These are phyloP conservation scores for Thielaviopsis musarum DNA, from an alignment of 2,329 filamentous ascomycete genomes.

Conservation along the genomic window DNA sequence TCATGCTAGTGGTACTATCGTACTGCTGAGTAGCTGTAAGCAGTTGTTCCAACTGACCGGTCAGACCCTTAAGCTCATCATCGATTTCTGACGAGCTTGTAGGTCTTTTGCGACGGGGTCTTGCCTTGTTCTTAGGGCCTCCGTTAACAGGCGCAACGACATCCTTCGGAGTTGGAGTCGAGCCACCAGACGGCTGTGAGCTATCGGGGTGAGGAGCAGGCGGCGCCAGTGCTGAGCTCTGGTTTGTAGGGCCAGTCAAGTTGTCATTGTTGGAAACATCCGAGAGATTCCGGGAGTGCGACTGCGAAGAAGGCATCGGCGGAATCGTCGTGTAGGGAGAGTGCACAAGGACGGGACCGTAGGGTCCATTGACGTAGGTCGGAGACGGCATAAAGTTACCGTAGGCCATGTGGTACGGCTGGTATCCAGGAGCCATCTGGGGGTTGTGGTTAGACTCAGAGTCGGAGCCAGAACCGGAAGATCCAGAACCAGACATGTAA, in stretches of 20 bases:
- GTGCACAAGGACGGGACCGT: background rate
- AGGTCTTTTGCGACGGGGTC: background rate
- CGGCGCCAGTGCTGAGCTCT: background rate
- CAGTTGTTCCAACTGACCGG: slow-evolving; percentile 1
- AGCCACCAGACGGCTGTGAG: slow-evolving; percentile 6
- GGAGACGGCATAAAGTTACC: background rate
- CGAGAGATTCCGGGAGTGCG: background rate
- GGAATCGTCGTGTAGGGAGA: background rate
- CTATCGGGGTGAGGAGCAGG: background rate
- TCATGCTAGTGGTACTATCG: background rate
- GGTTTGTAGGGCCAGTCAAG: background rate
- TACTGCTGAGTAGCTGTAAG: slow-evolving; percentile 9
- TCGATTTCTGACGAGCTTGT: background rate
- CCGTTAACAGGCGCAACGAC: background rate
- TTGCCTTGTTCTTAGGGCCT: slow-evolving; percentile 5
- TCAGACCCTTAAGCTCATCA: background rate
- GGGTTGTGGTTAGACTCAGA: background rate
- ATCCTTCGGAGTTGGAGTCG: slow-evolving; percentile 3
- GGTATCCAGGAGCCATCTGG: background rate
- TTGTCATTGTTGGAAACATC: background rate
- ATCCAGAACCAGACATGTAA: slow-evolving; percentile 27
- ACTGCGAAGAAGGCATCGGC: background rate
- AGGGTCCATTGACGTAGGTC: background rate
- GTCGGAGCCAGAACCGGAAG: slow-evolving; percentile 9
- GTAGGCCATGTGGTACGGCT: background rate